Base-by-base conservation (phyloP, 305 asterid genomes). In the Fraxinus sp. region DNA sequence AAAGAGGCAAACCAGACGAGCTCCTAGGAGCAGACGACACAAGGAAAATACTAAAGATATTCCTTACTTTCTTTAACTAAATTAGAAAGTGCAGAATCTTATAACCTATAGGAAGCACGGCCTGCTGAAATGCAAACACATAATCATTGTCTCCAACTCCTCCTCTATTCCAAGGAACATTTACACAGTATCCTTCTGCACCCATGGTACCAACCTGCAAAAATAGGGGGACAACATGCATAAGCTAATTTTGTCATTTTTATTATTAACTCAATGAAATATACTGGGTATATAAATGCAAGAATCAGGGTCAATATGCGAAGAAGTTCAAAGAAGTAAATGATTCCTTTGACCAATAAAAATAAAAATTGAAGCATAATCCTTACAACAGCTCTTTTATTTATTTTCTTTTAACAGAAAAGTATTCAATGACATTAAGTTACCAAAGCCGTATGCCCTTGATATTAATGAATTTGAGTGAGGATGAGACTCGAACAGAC, bases 71-170 rank as follows among this genome's bases (percentile, higher is more conserved):
- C 49, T 77, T 16, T 9, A 82, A 83, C 36, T 16, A 32, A 80
- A 76, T 74, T 64, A 46, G 36, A 57, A 52, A 77, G 37, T 49
- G 24, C 20, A 84, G 70, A 35, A 77, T 64, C 24, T 24, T 39
- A 78, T 88, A 86, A 96, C 99, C 99, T 91, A 94, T 93, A 55
- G 99, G 98, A 32, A 32, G 35, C 35, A 32, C 35, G 0, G 0
- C 35, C 0, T 94, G 90, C 89, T 96, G 94, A 91, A 96, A 96
- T 81, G 98, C 98, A 88, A 91, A 93, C 79, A 94, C 75, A 86
- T 96, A 96, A 89, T 96, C 99, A 85, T 91, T 92, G 90, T 96
- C 98, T 16, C 98, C 97, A 88, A 96, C 97, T 87, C 99, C 99
- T 77, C 97, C 97, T 55, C 94, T 83, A 81, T 93, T 91, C 99